Percentiles rank a stretch among this genome's conserved stretches.
phyloP scores from a whole-genome alignment of 805 yeast species.

The Metschnikowia corniflorae region DNA sequence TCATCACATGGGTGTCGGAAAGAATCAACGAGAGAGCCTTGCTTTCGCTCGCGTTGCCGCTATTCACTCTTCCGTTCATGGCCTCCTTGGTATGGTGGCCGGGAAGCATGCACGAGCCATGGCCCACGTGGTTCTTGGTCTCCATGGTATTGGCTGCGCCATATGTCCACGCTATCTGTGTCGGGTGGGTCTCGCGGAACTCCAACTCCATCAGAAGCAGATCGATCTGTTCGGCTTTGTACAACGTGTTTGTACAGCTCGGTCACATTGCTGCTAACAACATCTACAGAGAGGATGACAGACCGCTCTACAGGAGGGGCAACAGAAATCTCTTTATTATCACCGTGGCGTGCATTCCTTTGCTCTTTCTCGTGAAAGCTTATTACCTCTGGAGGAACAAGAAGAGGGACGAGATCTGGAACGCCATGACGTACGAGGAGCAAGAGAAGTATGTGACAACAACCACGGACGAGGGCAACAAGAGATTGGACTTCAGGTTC shows the following conservation, averaged over 20 bases:
- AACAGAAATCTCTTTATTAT: conserved; percentile 38
- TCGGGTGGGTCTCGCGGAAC: conserved; percentile 59
- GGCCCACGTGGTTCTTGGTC: conserved; percentile 42
- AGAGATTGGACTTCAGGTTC: conserved; percentile 50
- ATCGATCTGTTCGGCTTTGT: conserved; percentile 62
- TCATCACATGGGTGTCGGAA: conserved; percentile 23
- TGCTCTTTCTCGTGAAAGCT: conserved; percentile 25
- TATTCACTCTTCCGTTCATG: conserved; percentile 28
- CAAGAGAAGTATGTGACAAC: conserved; percentile 42
- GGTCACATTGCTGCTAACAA: conserved; percentile 53
- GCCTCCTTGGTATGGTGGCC: conserved; percentile 40
- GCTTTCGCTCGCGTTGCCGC: conserved; percentile 19
- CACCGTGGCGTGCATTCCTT: conserved; percentile 23
- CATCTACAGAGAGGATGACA: conserved; percentile 54
- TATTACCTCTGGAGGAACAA: conserved; percentile 44
- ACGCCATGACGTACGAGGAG: conserved; percentile 46
- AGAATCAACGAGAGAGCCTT: conserved; percentile 23
- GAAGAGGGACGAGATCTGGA: conserved; percentile 49
- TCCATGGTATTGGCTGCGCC: conserved; percentile 43
- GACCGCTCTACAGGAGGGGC: conserved; percentile 59
- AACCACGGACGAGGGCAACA: conserved; percentile 54
- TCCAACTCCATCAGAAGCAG: conserved; percentile 61
- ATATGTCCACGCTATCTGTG: conserved; percentile 52
- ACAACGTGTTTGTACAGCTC: conserved; percentile 61
- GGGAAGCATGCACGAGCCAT: conserved; percentile 33